A percentile compares a stretch with the other conserved stretches of the same genome.
Conservation (phyloP, 2,329 filamentous ascomycete species). For the Penicillium sp. region DNA sequence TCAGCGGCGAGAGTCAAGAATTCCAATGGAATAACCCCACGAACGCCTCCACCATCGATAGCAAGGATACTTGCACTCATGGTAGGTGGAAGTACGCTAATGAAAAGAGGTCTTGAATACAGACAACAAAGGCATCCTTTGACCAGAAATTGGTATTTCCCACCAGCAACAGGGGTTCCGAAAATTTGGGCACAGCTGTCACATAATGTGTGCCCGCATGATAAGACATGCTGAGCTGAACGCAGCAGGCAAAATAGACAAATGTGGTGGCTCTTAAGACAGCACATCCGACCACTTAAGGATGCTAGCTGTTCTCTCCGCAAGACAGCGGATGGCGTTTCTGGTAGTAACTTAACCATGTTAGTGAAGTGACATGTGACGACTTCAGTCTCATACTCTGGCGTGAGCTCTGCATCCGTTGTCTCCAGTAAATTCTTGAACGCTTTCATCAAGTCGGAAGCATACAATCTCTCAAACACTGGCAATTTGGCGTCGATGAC, state of each 20-base stretch:
- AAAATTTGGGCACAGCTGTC: background rate
- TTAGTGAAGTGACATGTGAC: background rate
- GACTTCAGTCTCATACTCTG: background rate
- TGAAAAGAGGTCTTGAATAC: background rate
- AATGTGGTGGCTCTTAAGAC: background rate
- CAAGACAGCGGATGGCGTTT: background rate
- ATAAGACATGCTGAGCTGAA: background rate
- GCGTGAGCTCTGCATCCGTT: background rate
- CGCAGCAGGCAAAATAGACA: background rate
- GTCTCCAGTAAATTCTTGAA: too few relatives aligned
- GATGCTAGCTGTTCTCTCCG: background rate
- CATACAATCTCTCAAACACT: constrained; percentile 9
- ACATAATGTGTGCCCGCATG: background rate
- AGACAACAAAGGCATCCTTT: background rate
- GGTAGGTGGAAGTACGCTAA: background rate
- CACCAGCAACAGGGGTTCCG: background rate
- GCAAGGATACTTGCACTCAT: background rate
- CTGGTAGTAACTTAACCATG: background rate
- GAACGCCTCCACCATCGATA: background rate
- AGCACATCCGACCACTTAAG: background rate
- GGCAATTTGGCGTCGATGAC: background rate
- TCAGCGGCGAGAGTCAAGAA: background rate
- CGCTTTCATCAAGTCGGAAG: too few relatives aligned
- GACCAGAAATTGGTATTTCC: background rate
- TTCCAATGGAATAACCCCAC: constrained; percentile 1